Evolutionary conservation across 139 green algal genomes (phyloP).

Genomic region (Diplosphaera chodatii): DNA sequence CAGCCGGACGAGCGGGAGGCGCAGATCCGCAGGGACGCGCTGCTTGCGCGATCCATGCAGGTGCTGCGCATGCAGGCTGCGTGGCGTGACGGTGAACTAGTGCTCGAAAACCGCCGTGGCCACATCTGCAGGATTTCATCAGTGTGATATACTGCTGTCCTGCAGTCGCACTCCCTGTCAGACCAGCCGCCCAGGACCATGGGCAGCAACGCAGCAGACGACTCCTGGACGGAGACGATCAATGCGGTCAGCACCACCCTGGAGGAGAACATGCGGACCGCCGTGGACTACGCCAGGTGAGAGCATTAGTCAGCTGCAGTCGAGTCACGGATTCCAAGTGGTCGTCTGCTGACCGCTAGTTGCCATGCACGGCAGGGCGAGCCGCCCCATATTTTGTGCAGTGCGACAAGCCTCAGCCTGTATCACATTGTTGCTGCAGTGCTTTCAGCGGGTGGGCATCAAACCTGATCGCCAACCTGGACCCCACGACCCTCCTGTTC

Average conservation of each 20-base stretch:
- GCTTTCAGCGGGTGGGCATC: background rate
- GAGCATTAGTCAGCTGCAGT: too few species aligned
- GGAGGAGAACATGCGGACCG: background rate
- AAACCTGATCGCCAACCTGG: background rate
- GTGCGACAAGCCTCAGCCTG: too few species aligned
- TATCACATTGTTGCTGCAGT: too few species aligned
- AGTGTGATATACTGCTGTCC: too few species aligned
- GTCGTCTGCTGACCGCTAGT: too few species aligned
- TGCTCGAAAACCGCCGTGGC: too few species aligned
- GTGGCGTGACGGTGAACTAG: too few species aligned
- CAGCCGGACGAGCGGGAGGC: background rate
- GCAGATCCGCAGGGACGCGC: background rate
- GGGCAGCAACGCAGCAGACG: background rate
- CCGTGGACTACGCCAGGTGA: background rate
- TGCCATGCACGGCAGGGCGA: too few species aligned
- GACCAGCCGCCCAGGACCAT: background rate
- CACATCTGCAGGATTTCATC: too few species aligned
- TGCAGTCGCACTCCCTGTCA: background rate
- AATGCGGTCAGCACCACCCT: background rate
- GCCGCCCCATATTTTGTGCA: too few species aligned
- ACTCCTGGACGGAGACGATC: background rate
- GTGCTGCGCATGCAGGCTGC: too few species aligned
- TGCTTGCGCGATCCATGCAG: background rate
- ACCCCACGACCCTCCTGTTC: background rate
- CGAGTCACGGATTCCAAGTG: too few species aligned